Base-by-base conservation (phyloP, 805 yeast genomes). In the Cyberlindnera nakhonratchasimensis region DNA sequence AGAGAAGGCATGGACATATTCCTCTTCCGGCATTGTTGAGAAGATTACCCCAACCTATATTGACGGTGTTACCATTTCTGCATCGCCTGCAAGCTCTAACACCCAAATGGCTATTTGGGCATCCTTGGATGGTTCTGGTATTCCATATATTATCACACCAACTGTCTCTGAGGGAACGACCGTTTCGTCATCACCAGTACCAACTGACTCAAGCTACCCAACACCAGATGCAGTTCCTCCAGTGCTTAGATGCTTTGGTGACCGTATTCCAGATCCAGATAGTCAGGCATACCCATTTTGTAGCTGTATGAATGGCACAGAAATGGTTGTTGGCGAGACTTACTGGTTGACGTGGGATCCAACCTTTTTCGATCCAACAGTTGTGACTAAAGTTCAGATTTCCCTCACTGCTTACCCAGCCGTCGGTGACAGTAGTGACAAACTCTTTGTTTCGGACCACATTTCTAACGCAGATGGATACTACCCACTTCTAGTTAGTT, bases 1-100 rank as follows among this genome's bases (percentile, higher is more conserved):
- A 0, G 58, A 57, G 39, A 43, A 49, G 23, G 51, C 61, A 7
- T 67, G 72, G 72, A 65, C 65, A 5, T 59, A 70, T 1, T 61
- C 66, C 8, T 59, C 66, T 20, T 50, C 59, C 1, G 58, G 59
- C 16, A 46, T 48, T 19, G 43, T 64, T 4, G 60, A 65, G 34
- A 67, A 65, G 16, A 70, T 76, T 53, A 84, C 86, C 1, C 80
- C 86, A 3, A 62, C 59, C 2, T 75, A 76, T 21, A 65, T 66
- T 31, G 74, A 71, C 46, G 73, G 67, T 39, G 74, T 70, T 35
- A 71, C 75, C 16, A 59, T 64, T 22, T 60, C 64, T 9, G 66
- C 62, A 8, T 65, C 72, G 2, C 74, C 75, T 26, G 58, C 63
- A 8, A 12, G 29, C 10, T 48, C 66, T 2, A 61, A 70, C 14